Evolutionary conservation across 257 asterid species (phyloP).

Genomic region (Capsicum chinense): DNA sequence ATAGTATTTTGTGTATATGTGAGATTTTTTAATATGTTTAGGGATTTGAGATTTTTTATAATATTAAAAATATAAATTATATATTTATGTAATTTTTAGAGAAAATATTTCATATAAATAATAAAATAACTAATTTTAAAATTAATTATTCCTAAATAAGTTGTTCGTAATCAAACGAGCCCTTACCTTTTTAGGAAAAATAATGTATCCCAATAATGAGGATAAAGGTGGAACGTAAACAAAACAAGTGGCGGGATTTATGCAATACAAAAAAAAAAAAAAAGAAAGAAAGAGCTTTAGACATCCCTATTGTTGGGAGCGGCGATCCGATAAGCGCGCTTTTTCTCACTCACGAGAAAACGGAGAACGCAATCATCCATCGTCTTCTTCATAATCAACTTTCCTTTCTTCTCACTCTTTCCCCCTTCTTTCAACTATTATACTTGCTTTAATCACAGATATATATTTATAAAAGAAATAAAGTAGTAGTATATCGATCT

Average conservation of each 20-base stretch:
- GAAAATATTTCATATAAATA: no score
- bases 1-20: no score
- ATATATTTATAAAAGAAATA: not conserved
- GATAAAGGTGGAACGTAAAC: not conserved
- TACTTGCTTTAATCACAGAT: not conserved
- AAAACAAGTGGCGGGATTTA: conserved; percentile 71
- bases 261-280: conserved; percentile 42
- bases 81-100: no score
- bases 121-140: no score
- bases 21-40: no score
- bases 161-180: no score
- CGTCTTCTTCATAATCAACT: conserved; percentile 2
- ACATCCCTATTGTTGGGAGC: conserved; percentile 32
- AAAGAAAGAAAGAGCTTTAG: not conserved
- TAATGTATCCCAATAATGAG: no score
- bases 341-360: conserved; percentile 42
- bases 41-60: no score
- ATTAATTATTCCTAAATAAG: no score
- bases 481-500: no score
- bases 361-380: conserved; percentile 26
- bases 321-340: conserved; percentile 55
- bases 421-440: not conserved
- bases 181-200: no score
- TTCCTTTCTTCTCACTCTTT: conserved; percentile 25
- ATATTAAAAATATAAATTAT: no score